Conservation (phyloP, 805 yeast genomes). For the Wickerhamiella nectarea region DNA sequence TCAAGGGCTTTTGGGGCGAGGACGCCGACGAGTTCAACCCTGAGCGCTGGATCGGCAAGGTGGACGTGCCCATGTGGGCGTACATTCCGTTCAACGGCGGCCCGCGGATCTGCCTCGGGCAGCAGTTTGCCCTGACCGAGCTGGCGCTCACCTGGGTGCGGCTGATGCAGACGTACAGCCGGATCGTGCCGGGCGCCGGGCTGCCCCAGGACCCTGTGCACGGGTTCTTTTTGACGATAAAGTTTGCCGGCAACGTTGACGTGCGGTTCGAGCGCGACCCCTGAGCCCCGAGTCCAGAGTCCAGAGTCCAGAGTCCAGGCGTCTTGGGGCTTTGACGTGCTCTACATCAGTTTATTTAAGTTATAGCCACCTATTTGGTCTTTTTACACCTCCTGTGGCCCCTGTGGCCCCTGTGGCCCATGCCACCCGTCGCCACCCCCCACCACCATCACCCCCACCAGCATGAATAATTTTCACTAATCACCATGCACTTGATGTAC, state of each 20-base stretch:
- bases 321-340: no score
- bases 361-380: no score
- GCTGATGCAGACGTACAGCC: slow-evolving; percentile 23
- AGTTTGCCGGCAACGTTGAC: slow-evolving; percentile 2
- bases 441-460: no score
- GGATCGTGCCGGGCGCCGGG: slow-evolving; percentile 2
- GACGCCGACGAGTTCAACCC: slow-evolving; percentile 32
- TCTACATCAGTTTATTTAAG: no score
- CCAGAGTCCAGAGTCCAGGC: no score
- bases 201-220: neutral
- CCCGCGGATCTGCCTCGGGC: slow-evolving; percentile 36
- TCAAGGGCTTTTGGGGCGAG: slow-evolving; percentile 27
- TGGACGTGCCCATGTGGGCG: slow-evolving; percentile 29
- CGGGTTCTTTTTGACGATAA: slow-evolving; percentile 4
- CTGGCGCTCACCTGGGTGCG: slow-evolving; percentile 31
- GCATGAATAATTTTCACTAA: neutral
- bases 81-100: slow-evolving; percentile 36
- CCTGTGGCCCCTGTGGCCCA: no score
- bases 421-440: no score
- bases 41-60: slow-evolving; percentile 31
- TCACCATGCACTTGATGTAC: slow-evolving; percentile 93
- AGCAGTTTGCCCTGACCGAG: slow-evolving; percentile 37
- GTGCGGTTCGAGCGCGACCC: slow-evolving; percentile 6
- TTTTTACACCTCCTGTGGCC: no score
- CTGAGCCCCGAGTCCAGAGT: no score